Base-by-base conservation (phyloP, 768 basidiomycete genomes). In the Termitomyces sp. region DNA sequence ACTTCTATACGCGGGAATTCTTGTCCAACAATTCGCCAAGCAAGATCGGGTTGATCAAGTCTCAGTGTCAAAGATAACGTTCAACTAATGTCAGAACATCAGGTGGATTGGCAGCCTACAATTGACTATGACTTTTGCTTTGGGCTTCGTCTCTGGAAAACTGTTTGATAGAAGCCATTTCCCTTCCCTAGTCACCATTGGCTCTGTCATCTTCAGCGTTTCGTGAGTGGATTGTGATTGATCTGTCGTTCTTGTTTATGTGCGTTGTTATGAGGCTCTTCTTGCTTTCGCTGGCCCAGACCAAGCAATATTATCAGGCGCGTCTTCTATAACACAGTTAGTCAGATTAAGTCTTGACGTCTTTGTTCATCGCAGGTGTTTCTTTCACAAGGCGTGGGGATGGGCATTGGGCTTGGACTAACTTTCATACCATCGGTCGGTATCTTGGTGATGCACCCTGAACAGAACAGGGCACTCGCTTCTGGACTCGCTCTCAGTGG, bases 371-470 rank as follows among this genome's bases (percentile, higher is more conserved):
- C n/a, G 47, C n/a, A 65, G 64, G 62, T 68, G 9, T 62, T 64
- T 40, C 59, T 68, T n/a, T 58, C 61, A 2, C 66, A 64, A 47
- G 63, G 60, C 34, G 28, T 67, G 5, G 64, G 66, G 3, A 61
- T 72, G 41, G 73, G 78, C 10, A 62, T 79, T 21, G 74, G 73
- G 7, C 62, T 71, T 11, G 76, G 76, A 1, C 48, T 72, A 39
- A 65, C 71, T 14, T 76, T 72, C 57, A 63, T 73, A 28, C 79
- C 80, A 1, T 67, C 75, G 0, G 58, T 79, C 10, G 72, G 73
- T 3, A 68, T 78, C 49, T 53, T 76, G n/a, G 69, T 72, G 16
- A 77, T 77, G 34, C 74, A 79, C 65, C 81, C 80, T 52, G 54
- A 65, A 16, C 67, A 64, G 48, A 67, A 70, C 17, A 69, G 78